Evolutionary conservation across 306 rosid species (phyloP), one percentile per base, ranked within the genome.

Genomic region (Cucumis cinereus): DNA sequence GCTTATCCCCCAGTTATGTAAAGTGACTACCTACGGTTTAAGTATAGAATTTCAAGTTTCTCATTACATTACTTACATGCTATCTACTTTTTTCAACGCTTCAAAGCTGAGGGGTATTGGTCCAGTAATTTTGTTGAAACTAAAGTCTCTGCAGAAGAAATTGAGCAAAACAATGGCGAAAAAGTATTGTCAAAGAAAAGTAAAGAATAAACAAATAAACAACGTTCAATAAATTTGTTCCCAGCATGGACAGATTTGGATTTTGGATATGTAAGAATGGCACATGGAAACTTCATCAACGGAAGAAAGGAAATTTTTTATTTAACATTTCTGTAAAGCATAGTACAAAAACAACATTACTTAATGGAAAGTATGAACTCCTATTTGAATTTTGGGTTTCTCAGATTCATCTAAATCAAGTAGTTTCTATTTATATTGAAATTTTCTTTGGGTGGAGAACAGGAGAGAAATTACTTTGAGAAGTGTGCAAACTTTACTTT

Each of bases 121-220:
- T 47, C 93, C 98, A 13, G 75, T 86, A 77, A 91, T 73, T 47
- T 86, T 83, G 86, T 93, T 93, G 74, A 85, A 90, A 85, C 98
- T 88, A 70, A 93, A 89, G 78, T 93, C 98, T 84, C 97, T 93
- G 94, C 72, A 81, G 58, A 30, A 72, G 10, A 72, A 28, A 72
- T 50, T 19, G 22, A 72, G 19, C 24, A 52, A 72, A 72, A 72
- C 4, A 72, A 50, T 19, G 17, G 0, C 60, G 52, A 52, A 52
- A 28, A 8, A 10, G 26, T 28, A 16, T 52, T 50, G 76, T 52
- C 76, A 52, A 26, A 50, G 45, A 72, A 72, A 22, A 72, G 17
- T 50, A 16, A 24, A 47, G 40, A 28, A 72, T 50, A 28, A 28
- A 16, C 17, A 72, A 22, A 22, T 63, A 6, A 33, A 63, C 36